phyloP scores from a whole-genome alignment of 2,329 filamentous ascomycete species.

The Calycina marina region DNA sequence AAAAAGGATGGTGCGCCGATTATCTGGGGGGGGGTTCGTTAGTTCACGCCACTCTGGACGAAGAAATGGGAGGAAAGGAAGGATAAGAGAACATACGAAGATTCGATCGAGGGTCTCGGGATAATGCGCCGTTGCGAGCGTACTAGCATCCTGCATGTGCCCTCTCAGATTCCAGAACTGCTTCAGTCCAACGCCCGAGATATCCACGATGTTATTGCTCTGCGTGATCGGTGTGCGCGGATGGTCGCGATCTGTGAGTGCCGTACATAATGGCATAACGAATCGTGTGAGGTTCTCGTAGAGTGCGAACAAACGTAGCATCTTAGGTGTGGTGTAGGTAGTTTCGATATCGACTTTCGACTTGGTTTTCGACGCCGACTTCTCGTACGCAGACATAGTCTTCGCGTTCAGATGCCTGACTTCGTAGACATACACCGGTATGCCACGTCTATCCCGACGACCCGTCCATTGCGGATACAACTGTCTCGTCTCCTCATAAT shows the following conservation, averaged over 20 bases:
- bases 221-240: constrained; percentile 78
- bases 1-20: constrained; percentile 87
- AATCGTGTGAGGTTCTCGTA: constrained; percentile 90
- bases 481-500: constrained; percentile 66
- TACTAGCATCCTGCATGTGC: constrained; percentile 87
- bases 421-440: constrained; percentile 84
- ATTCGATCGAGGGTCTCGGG: constrained; percentile 83
- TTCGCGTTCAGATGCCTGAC: constrained; percentile 73
- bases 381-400: constrained; percentile 66
- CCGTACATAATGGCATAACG: constrained; percentile 69
- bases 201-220: constrained; percentile 90
- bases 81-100: constrained; percentile 29
- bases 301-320: constrained; percentile 77
- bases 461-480: constrained; percentile 96
- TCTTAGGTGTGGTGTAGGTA: constrained; percentile 55
- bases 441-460: constrained; percentile 76
- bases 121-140: constrained; percentile 83
- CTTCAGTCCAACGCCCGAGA: constrained; percentile 72
- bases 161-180: constrained; percentile 92
- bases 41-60: too few species aligned
- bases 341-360: constrained; percentile 49
- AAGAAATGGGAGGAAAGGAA: too few species aligned
- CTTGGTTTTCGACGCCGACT: constrained; percentile 36
- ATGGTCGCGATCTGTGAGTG: constrained; percentile 55
- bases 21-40: too few species aligned